These are phyloP conservation scores for Starmera stellimalicola DNA, from an alignment of 1,139 yeast species.

Conservation along the genomic window DNA sequence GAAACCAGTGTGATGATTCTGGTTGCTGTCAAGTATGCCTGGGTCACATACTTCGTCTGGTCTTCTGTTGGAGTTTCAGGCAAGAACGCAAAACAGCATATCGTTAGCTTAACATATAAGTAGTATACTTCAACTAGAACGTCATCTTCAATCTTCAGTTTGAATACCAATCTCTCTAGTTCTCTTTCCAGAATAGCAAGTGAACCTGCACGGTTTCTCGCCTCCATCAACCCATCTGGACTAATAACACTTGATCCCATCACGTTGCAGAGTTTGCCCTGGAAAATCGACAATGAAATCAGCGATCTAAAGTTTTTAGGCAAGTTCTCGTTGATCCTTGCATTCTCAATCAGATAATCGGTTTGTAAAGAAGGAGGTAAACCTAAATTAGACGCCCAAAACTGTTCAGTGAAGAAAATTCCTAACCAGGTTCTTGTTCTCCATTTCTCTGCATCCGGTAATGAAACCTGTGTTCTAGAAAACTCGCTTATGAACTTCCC, in stretches of 20 bases:
- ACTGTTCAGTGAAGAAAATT: constrained; percentile 78
- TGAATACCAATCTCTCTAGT: constrained; percentile 58
- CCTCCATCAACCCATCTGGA: constrained; percentile 86
- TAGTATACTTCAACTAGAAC: constrained; percentile 61
- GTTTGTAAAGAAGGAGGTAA: constrained; percentile 82
- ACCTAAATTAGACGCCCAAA: constrained; percentile 84
- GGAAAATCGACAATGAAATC: constrained; percentile 70
- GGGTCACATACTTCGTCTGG: constrained; percentile 75
- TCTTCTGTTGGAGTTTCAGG: constrained; percentile 89
- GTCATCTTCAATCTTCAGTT: constrained; percentile 48
- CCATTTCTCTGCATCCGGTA: constrained; percentile 92
- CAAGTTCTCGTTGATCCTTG: constrained; percentile 55
- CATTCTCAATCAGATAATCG: constrained; percentile 74
- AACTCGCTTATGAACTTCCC: constrained; percentile 90
- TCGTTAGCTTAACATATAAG: constrained; percentile 68
- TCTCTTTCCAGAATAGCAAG: constrained; percentile 70
- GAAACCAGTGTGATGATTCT: constrained; percentile 73
- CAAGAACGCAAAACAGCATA: constrained; percentile 82
- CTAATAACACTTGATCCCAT: constrained; percentile 87
- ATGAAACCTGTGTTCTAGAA: constrained; percentile 77
- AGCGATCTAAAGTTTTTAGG: constrained; percentile 70
- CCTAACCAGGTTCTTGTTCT: constrained; percentile 90
- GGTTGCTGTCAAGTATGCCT: constrained; percentile 76
- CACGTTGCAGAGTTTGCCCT: constrained; percentile 71
- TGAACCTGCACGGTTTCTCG: constrained; percentile 74